Evolutionary conservation across 2,329 filamentous ascomycete genomes (phyloP), one percentile per base, ranked within the genome.

Genomic region (Fusarium buxicola): DNA sequence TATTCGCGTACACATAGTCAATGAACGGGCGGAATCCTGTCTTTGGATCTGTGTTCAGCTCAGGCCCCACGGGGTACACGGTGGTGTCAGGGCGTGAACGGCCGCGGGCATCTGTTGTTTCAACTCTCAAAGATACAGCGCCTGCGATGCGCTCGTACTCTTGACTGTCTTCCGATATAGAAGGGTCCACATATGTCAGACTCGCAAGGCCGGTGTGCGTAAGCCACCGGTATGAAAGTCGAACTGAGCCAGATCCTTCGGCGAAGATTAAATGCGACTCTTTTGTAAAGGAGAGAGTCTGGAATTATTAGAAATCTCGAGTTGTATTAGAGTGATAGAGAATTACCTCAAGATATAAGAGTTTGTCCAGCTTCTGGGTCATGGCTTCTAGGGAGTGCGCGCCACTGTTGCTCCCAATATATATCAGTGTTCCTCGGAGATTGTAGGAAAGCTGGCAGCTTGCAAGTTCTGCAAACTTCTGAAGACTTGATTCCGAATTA

Each of bases 391-490:
- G 10, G 8, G 39, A 34, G 7, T 50, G 27, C 13, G 18, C 11
- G 7, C 48, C 44, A 3, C 48, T 11, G 6, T 58, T 28, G 3
- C 69, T 69, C 3, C 70, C 74, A 9, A 76, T 60, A 12, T 76
- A 76, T 3, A 76, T 8, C 9, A 72, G 18, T 9, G 68, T 66
- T 2, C 64, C 63, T 15, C 28, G 57, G 15, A 74, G 36, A n/a
- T 75, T 75, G 55, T 71, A 24, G 1, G 74, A 69, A 7, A 75
- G 49, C 8, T 61, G 25, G 38, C 73, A 75, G 0, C 55, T 44
- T 1, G 48, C 47, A 12, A 45, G 40, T 2, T 55, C 32, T 8
- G 51, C 48, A 2, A 69, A 43, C 8, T 46, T 50, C 7, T 62
- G 39, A 24, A 74, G 49, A 2, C 56, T 63, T 2, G 35, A 24